phyloP scores from a whole-genome alignment of 148 eudicot species.

The Suaeda aralocaspica region DNA sequence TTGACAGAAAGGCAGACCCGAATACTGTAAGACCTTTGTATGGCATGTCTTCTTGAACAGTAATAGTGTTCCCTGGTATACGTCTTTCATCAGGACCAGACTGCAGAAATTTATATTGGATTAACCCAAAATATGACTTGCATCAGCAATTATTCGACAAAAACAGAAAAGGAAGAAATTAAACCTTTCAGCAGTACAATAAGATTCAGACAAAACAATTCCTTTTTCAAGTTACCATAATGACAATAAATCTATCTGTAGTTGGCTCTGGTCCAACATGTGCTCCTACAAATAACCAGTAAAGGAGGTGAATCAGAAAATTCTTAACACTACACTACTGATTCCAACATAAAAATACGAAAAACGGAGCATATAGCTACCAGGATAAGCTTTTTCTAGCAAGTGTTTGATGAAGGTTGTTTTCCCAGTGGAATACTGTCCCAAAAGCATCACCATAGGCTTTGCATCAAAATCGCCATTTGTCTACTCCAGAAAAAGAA shows the following conservation, averaged over 20 bases:
- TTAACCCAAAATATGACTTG: conserved; percentile 16
- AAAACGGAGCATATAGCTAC: conserved; percentile 30
- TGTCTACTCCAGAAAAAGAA: conserved; percentile 38
- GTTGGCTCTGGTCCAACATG: conserved; percentile 99
- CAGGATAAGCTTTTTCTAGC: conserved; percentile 71
- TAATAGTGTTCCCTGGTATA: conserved; percentile 83
- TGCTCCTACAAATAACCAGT: conserved; percentile 50
- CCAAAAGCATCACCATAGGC: conserved; percentile 99
- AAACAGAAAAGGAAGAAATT: conserved; percentile 5
- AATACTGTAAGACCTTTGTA: conserved; percentile 66
- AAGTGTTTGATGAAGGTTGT: conserved; percentile 93
- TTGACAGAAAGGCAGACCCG: conserved; percentile 81
- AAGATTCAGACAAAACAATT: conserved; percentile 7
- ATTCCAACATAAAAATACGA: not conserved
- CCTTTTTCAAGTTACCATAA: conserved; percentile 54
- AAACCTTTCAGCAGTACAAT: conserved; percentile 7
- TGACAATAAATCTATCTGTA: conserved; percentile 80
- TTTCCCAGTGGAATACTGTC: conserved; percentile 97
- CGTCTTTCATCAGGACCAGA: conserved; percentile 90
- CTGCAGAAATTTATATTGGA: conserved; percentile 24
- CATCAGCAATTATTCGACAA: not conserved
- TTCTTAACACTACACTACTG: not conserved
- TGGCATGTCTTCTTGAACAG: conserved; percentile 82
- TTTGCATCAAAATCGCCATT: conserved; percentile 84
- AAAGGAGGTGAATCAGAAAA: conserved; percentile 6